These are phyloP conservation scores for Hypoxylon fuscum DNA, from an alignment of 495 filamentous ascomycete species.

Conservation along the genomic window DNA sequence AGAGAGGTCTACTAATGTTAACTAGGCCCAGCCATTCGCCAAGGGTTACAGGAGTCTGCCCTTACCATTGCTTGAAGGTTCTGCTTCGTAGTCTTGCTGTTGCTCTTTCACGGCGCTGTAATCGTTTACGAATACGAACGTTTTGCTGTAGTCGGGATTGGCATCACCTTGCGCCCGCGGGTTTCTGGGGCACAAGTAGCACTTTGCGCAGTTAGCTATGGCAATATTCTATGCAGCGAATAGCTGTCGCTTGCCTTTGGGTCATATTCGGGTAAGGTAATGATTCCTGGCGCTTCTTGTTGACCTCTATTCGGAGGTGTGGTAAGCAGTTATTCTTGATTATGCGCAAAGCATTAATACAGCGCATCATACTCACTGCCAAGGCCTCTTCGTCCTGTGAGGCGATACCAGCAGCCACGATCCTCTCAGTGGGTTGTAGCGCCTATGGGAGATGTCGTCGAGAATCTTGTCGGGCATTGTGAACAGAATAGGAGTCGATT, in stretches of 20 bases:
- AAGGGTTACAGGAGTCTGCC: not conserved
- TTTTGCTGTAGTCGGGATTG: slow-evolving; percentile 87
- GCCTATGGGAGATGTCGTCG: slow-evolving; percentile 94
- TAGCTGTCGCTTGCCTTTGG: slow-evolving; percentile 60
- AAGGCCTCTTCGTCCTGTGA: slow-evolving; percentile 94
- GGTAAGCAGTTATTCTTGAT: slow-evolving; percentile 11
- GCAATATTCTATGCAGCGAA: not conserved
- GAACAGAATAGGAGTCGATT: not conserved
- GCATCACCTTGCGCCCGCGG: slow-evolving; percentile 85
- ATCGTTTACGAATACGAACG: slow-evolving; percentile 97
- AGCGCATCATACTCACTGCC: slow-evolving; percentile 78
- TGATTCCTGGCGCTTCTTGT: slow-evolving; percentile 83
- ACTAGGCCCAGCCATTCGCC: not conserved
- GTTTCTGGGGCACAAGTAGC: slow-evolving; percentile 97
- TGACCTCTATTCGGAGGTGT: slow-evolving; percentile 70
- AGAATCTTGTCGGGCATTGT: slow-evolving; percentile 73
- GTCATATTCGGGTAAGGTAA: slow-evolving; percentile 81
- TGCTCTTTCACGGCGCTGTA: slow-evolving; percentile 96
- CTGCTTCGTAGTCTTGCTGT: slow-evolving; percentile 66
- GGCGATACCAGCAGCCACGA: slow-evolving; percentile 94
- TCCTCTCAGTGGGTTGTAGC: slow-evolving; percentile 90
- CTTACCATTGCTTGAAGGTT: slow-evolving; percentile 45
- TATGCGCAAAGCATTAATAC: not conserved
- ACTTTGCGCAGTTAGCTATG: slow-evolving; percentile 53
- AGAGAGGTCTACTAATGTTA: slow-evolving; percentile 65